Percentiles rank a stretch among this genome's conserved stretches.
Evolutionary conservation across 148 eudicot genomes (phyloP).

Genomic region (Cornus florida): DNA sequence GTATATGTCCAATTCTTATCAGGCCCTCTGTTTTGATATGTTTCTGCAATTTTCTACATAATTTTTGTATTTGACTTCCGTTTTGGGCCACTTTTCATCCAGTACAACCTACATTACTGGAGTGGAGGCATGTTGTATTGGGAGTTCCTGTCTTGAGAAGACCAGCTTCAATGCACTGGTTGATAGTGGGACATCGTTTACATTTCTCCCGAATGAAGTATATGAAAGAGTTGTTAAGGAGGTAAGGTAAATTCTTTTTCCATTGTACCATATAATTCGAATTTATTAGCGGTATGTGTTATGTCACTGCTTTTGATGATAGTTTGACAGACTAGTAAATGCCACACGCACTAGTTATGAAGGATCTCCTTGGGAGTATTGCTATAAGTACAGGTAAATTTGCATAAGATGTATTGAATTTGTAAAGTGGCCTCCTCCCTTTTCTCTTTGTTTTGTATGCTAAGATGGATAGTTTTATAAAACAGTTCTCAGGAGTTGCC

Average conservation of each 20-base stretch:
- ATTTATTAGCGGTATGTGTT: slow-evolving; percentile 8
- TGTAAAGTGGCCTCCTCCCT: not conserved
- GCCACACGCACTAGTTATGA: slow-evolving; percentile 56
- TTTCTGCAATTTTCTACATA: not conserved
- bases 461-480: slow-evolving; percentile 4
- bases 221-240: slow-evolving; percentile 63
- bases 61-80: slow-evolving; percentile 1
- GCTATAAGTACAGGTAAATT: slow-evolving; percentile 73
- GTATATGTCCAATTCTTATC: slow-evolving; percentile 1
- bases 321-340: slow-evolving; percentile 84
- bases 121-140: slow-evolving; percentile 76
- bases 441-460: not conserved
- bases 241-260: slow-evolving; percentile 63
- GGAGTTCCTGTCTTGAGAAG: slow-evolving; percentile 64
- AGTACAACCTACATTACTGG: slow-evolving; percentile 75
- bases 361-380: slow-evolving; percentile 74
- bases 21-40: not conserved
- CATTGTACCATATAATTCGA: not conserved
- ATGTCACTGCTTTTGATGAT: slow-evolving; percentile 16
- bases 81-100: slow-evolving; percentile 23
- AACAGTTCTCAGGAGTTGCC: slow-evolving; percentile 52
- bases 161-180: slow-evolving; percentile 69
- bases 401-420: not conserved
- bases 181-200: slow-evolving; percentile 93
- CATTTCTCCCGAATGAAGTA: slow-evolving; percentile 57